phyloP scores from a whole-genome alignment of 805 yeast species.

The Yarrowia sp. region DNA sequence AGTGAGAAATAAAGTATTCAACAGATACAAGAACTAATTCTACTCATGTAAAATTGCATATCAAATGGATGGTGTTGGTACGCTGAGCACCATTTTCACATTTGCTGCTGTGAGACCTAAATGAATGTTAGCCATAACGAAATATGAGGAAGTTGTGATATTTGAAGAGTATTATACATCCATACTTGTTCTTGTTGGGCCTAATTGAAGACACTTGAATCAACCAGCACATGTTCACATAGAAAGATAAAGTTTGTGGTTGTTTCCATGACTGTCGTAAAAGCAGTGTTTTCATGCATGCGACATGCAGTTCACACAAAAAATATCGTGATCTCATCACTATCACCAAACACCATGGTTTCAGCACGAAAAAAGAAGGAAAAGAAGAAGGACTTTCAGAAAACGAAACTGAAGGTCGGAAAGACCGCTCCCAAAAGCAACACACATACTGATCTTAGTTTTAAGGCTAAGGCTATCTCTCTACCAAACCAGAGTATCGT shows the following conservation, averaged over 20 bases:
- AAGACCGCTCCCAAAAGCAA: conserved; percentile 67
- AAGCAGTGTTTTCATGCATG: background rate
- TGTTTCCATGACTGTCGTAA: background rate
- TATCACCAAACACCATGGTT: conserved; percentile 27
- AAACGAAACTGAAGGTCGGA: conserved; percentile 83
- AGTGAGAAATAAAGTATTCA: too few species aligned
- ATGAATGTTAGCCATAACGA: too few species aligned
- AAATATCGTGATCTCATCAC: background rate
- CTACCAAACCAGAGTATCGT: conserved; percentile 46
- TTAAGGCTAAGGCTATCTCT: conserved; percentile 60
- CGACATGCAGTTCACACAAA: background rate
- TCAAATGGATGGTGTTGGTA: too few species aligned
- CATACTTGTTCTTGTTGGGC: too few species aligned
- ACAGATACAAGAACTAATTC: too few species aligned
- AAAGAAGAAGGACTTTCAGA: conserved; percentile 70
- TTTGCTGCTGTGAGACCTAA: too few species aligned
- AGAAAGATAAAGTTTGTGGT: background rate
- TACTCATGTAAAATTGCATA: too few species aligned
- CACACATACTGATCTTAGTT: conserved; percentile 82
- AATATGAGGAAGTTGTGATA: too few species aligned
- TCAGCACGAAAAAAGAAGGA: conserved; percentile 51
- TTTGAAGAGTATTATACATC: too few species aligned
- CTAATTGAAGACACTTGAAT: too few species aligned
- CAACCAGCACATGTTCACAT: too few species aligned
- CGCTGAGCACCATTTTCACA: too few species aligned